Evolutionary conservation across 2,329 filamentous ascomycete species (phyloP).

Genomic region (Trichoderma sp.): DNA sequence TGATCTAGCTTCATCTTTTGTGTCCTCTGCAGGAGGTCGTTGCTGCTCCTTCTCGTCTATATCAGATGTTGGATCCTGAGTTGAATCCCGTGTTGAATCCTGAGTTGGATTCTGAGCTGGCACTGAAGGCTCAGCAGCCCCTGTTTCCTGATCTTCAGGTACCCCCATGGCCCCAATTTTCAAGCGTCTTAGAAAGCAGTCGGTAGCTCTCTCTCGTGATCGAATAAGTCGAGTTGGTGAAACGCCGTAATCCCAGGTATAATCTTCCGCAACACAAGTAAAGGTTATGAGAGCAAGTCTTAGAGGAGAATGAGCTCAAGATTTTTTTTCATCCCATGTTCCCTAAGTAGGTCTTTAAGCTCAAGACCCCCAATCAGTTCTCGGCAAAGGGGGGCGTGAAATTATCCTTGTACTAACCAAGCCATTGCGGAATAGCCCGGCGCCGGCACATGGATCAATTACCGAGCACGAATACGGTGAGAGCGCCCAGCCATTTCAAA

Average conservation of each 20-base stretch:
- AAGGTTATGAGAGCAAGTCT: neutral
- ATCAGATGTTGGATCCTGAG: neutral
- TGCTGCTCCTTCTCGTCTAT: neutral
- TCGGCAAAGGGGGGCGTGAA: slow-evolving; percentile 7
- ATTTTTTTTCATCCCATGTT: neutral
- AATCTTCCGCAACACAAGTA: neutral
- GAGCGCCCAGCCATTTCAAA: neutral
- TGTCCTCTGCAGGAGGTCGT: neutral
- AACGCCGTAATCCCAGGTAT: neutral
- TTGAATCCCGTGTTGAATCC: neutral
- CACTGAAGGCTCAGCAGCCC: neutral
- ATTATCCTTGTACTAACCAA: neutral
- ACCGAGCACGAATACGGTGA: slow-evolving; percentile 17
- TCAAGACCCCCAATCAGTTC: neutral
- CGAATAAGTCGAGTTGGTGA: neutral
- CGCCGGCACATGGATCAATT: neutral
- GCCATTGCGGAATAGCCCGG: slow-evolving; percentile 8
- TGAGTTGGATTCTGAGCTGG: neutral
- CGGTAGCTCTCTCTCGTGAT: neutral
- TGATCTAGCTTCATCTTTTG: neutral
- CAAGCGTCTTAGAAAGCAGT: neutral
- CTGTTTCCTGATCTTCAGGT: slow-evolving; percentile 4
- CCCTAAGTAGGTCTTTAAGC: neutral
- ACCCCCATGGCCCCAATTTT: neutral
- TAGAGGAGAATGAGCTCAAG: neutral